Percentiles rank a stretch among this genome's conserved stretches.
Evolutionary conservation across 352 stramenopile genomes (phyloP).

Genomic region (Globisporangium cederbergense): DNA sequence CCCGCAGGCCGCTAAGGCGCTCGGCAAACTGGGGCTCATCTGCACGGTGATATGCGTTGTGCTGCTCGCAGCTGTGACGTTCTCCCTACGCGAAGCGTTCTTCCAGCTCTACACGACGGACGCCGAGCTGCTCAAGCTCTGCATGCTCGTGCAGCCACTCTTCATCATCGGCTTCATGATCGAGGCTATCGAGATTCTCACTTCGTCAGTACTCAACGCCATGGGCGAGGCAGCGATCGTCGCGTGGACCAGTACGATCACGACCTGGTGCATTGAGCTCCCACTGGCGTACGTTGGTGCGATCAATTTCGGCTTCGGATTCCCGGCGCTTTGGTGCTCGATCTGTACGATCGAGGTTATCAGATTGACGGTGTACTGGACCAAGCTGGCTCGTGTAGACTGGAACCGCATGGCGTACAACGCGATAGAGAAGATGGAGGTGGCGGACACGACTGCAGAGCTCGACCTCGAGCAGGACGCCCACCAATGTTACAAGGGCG

Average conservation of each 20-base stretch:
- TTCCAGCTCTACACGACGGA: conserved; percentile 66
- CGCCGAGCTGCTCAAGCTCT: conserved; percentile 37
- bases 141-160: conserved; percentile 42
- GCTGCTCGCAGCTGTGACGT: conserved; percentile 18
- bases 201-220: conserved; percentile 35
- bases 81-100: conserved; percentile 39
- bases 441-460: neutral
- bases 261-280: conserved; percentile 57
- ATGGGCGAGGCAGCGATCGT: conserved; percentile 46
- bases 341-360: conserved; percentile 40
- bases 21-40: conserved; percentile 4
- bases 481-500: neutral
- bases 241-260: conserved; percentile 47
- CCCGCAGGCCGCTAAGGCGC: conserved; percentile 12
- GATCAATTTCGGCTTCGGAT: conserved; percentile 42
- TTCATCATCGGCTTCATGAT: conserved; percentile 44
- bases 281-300: conserved; percentile 52
- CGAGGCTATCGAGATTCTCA: conserved; percentile 49
- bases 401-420: neutral
- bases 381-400: conserved; percentile 24
- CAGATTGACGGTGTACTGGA: conserved; percentile 39
- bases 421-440: conserved; percentile 7
- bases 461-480: neutral
- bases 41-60: conserved; percentile 3
- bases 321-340: conserved; percentile 46